Evolutionary conservation across 78 protist genomes (phyloP).

Genomic region (Andalucia godoyi): DNA sequence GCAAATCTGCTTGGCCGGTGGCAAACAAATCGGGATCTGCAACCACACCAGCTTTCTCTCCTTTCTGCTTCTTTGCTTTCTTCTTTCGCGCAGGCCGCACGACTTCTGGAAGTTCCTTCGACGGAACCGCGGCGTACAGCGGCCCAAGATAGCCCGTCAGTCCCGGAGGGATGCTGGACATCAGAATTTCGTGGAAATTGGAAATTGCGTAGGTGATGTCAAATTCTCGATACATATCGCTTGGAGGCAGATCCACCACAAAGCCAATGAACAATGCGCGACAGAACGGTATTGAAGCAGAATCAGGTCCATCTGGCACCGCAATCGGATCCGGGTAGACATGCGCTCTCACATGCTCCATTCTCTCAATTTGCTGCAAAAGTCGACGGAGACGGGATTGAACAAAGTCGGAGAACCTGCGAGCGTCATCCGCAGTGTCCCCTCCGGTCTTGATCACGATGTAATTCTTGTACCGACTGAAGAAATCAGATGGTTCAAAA

Average conservation of each 20-base stretch:
- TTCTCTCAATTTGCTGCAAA: not conserved
- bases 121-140: too few species aligned
- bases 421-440: not conserved
- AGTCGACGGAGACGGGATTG: slow-evolving; percentile 1
- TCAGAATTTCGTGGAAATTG: too few species aligned
- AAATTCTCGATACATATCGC: not conserved
- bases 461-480: slow-evolving; percentile 28
- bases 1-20: too few species aligned
- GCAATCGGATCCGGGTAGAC: not conserved
- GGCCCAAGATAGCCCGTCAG: too few species aligned
- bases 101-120: too few species aligned
- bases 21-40: too few species aligned
- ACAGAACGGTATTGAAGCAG: not conserved
- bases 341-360: too few species aligned
- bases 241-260: not conserved
- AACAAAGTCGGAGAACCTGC: not conserved
- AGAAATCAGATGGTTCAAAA: slow-evolving; percentile 54
- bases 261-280: not conserved
- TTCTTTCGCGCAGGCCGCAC: too few species aligned
- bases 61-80: too few species aligned
- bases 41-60: too few species aligned
- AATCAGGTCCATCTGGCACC: not conserved
- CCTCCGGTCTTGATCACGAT: slow-evolving; percentile 19
- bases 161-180: too few species aligned
- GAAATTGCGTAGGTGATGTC: not conserved